A percentile compares a stretch with the other conserved stretches of the same genome.
phyloP scores from a whole-genome alignment of 805 yeast species.

The Suhomyces vadensis region DNA sequence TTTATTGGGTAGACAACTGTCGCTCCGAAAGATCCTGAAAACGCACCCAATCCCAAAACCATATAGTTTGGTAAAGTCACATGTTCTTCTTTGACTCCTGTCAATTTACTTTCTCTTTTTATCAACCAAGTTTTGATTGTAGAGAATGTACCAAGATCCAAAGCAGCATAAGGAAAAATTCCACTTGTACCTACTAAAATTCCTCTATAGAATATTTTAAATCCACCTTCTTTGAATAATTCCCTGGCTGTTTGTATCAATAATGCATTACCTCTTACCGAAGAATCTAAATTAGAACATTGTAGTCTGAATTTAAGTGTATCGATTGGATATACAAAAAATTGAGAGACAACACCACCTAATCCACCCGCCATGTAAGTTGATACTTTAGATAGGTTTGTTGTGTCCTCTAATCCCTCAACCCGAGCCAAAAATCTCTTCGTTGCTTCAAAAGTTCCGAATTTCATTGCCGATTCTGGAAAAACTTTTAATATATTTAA shows the following conservation, averaged over 20 bases:
- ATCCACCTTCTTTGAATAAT: constrained; percentile 80
- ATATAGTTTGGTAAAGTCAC: constrained; percentile 74
- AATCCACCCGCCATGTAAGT: constrained; percentile 94
- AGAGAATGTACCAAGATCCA: constrained; percentile 91
- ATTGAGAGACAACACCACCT: constrained; percentile 93
- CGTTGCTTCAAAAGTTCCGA: constrained; percentile 90
- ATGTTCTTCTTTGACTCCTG: constrained; percentile 57
- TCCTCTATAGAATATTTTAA: constrained; percentile 81
- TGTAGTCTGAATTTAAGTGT: constrained; percentile 91
- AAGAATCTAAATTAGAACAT: constrained; percentile 77
- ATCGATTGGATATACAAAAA: constrained; percentile 92
- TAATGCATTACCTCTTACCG: constrained; percentile 59
- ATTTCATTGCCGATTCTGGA: constrained; percentile 96
- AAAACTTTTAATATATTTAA: constrained; percentile 89
- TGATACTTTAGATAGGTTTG: constrained; percentile 69
- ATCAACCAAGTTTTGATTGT: constrained; percentile 79
- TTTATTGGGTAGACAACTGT: constrained; percentile 93
- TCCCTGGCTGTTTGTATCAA: constrained; percentile 67
- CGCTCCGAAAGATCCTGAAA: constrained; percentile 95
- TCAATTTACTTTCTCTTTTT: constrained; percentile 56
- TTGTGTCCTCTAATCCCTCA: constrained; percentile 73
- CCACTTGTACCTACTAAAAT: constrained; percentile 90
- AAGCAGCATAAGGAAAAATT: constrained; percentile 95
- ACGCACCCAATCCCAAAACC: constrained; percentile 90
- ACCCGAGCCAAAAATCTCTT: constrained; percentile 69